Base-by-base conservation (phyloP, 1,284 basidiomycete species). In the Leccinum subrobustum region DNA sequence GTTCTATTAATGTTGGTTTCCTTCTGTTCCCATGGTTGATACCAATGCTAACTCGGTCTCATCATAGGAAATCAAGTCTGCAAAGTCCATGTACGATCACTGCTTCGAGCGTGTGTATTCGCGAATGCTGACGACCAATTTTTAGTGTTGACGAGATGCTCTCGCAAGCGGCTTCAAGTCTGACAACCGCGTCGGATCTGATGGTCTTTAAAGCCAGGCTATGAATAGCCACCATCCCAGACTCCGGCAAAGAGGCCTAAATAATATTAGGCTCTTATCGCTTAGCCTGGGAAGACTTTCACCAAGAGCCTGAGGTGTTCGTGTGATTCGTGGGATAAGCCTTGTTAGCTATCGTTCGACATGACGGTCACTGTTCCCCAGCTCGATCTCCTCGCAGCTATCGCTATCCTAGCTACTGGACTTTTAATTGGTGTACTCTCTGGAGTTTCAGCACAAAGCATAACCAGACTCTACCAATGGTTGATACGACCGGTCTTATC, bases 131-230 rank as follows among this genome's bases (percentile, higher is more conserved):
- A 75, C 27, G 27, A 59, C 9, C 35, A 8, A 12, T 35, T 33
- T 18, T 5, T 63, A 87, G 85, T 67, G 83, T 93, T 52, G 89
- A 92, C 55, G 88, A 91, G 60, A 83, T 93, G 68, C 82, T 90
- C 18, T 73, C 65, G 9, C 84, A 81, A 12, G 88, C 88, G 3
- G 81, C 80, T 8, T 72, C 73, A 53, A 79, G 76, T 69, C 64
- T 86, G 53, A 73, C 75, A 53, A 67, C 68, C 9, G 80, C 80
- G 2, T 75, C 75, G 18, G 65, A 65, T 53, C 62, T 70, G 29
- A 65, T 81, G 18, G 48, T 70, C 23, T 58, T 69, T 2, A 79
- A 74, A 64, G 75, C 83, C 25, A 85, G 80, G 68, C 73, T 85
- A 47, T 83, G 64, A 77, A 52, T 14, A n/a, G n/a, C 50, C n/a